Evolutionary conservation across 2,329 filamentous ascomycete species (phyloP), one percentile per base, ranked within the genome.

Genomic region (Alternaria ethzedia): DNA sequence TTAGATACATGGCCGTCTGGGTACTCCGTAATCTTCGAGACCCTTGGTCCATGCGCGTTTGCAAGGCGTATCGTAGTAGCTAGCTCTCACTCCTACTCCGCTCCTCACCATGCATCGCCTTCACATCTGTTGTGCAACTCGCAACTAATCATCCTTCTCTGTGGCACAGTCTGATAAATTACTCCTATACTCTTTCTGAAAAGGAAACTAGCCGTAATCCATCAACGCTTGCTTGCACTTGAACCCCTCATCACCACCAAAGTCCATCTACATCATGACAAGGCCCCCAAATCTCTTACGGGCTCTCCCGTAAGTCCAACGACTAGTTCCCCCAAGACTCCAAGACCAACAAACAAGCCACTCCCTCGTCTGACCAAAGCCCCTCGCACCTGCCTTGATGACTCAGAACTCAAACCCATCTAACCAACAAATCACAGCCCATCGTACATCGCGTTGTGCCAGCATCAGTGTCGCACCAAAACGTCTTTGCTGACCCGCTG

Each of bases 241-340:
- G 26, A 17, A 21, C 20, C 28, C 43, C 15, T 15, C 23, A 43
- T 30, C 54, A 52, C 17, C n/a, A 32, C 54, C 32, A 32, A 30
- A 32, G 2, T 23, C 21, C 32, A 43, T 30, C n/a, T 57, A 57
- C 43, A 57, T 54, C 25, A 68, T 66, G 57, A 55, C 57, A 65
- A 52, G 26, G 45, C 55, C 57, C 54, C 65, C 50, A 52, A 66
- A 59, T 62, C 65, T 68, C 17, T 15, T 47, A 32, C 69, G 65
- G 61, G 69, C 65, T 64, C 65, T 71, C 56, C 68, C 65, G 75
- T 77, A 71, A 68, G 75, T 72, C 56, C 63, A 51, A n/a, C 57
- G 26, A 56, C 59, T 41, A 41, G 13, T 52, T 5, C 2, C 15
- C 32, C 32, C 32, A 36, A 36, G 32, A 36, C 23, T 13, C 20